Evolutionary conservation across 2,329 filamentous ascomycete genomes (phyloP).

Genomic region (Ilyonectria robusta): DNA sequence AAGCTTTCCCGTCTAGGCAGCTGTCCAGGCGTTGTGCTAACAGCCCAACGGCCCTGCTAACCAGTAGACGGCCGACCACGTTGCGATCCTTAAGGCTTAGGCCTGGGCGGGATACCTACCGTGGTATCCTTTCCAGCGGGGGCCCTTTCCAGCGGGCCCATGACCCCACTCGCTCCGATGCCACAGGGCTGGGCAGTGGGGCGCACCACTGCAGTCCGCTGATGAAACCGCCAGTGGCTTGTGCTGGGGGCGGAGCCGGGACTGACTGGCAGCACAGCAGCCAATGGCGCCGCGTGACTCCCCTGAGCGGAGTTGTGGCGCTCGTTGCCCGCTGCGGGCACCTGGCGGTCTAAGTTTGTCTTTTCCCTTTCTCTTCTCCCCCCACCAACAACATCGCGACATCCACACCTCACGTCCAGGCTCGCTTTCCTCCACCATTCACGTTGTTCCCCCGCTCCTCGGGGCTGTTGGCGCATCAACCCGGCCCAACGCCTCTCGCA

Average conservation of each 20-base stretch:
- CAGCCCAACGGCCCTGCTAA: slow-evolving; percentile 6
- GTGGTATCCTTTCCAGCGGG: background rate
- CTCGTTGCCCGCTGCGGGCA: background rate
- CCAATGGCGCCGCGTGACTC: slow-evolving; percentile 16
- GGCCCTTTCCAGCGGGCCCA: background rate
- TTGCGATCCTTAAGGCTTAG: slow-evolving; percentile 31
- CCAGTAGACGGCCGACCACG: slow-evolving; percentile 22
- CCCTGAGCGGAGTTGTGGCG: slow-evolving; percentile 16
- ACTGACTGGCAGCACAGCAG: background rate
- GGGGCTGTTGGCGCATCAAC: slow-evolving; percentile 14
- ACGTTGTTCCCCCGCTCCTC: slow-evolving; percentile 17
- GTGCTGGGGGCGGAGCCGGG: slow-evolving; percentile 14
- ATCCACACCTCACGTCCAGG: background rate
- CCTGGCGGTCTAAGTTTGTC: background rate
- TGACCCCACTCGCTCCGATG: slow-evolving; percentile 5
- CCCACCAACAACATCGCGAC: too few species aligned
- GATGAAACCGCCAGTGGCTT: slow-evolving; percentile 19
- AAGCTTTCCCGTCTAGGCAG: slow-evolving; percentile 11
- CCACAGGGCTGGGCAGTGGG: slow-evolving; percentile 27
- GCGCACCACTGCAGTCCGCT: slow-evolving; percentile 18
- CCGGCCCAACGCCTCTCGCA: slow-evolving; percentile 6
- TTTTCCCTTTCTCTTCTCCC: too few species aligned
- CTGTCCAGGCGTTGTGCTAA: slow-evolving; percentile 1
- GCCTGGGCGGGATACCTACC: slow-evolving; percentile 14
- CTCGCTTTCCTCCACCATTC: slow-evolving; percentile 25